Conservation (phyloP, 2,329 filamentous ascomycete genomes). For the Penicillium vulpinum region DNA sequence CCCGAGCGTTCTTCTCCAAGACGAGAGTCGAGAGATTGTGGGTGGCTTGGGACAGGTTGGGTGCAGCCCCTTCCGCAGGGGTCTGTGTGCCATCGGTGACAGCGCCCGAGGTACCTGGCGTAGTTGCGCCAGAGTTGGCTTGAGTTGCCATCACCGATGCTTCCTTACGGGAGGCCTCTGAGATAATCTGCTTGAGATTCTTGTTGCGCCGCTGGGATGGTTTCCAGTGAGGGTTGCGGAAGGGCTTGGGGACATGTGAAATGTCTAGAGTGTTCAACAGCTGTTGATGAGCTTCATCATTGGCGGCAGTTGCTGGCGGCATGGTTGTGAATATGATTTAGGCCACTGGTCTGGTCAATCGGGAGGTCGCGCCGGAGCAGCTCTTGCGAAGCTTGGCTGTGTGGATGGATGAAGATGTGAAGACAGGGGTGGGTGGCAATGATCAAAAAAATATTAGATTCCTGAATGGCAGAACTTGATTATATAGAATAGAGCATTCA, state of each 20-base stretch:
- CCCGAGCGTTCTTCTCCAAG: constrained; percentile 70
- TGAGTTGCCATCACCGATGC: constrained; percentile 83
- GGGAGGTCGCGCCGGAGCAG: constrained; percentile 16
- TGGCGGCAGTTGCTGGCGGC: constrained; percentile 65
- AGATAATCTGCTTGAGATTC: constrained; percentile 94
- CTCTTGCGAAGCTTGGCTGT: background rate
- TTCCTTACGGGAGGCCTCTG: constrained; percentile 83
- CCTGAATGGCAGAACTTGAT: background rate
- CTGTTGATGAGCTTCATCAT: constrained; percentile 78
- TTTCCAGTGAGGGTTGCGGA: constrained; percentile 88
- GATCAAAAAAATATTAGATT: background rate
- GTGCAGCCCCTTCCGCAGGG: constrained; percentile 47
- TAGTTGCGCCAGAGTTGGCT: constrained; percentile 76
- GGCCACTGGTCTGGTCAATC: background rate
- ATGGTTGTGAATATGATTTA: constrained; percentile 40
- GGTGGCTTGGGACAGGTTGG: constrained; percentile 85
- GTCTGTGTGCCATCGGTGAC: constrained; percentile 46
- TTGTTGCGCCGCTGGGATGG: constrained; percentile 96
- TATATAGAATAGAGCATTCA: background rate
- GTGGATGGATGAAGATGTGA: background rate
- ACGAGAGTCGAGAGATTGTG: constrained; percentile 84
- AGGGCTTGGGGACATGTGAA: constrained; percentile 78
- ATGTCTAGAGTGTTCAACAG: constrained; percentile 93
- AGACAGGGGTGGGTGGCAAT: background rate
- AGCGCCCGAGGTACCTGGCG: constrained; percentile 52